Base-by-base conservation (phyloP, 2,329 filamentous ascomycete genomes). In the Magnaporthiopsis rhizophila region DNA sequence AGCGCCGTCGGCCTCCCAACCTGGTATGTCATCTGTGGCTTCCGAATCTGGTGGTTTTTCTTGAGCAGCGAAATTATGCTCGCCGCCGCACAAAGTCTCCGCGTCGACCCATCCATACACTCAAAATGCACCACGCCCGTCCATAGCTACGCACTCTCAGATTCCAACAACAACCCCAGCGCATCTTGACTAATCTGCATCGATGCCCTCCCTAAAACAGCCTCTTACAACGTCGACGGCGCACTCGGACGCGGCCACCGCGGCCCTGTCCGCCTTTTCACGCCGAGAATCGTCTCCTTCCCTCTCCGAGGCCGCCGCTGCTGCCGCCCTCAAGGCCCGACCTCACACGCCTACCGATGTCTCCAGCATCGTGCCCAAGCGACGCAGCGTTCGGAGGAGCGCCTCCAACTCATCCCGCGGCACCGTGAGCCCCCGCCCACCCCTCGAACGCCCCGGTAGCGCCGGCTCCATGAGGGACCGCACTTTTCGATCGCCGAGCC, bases 381-480 rank as follows among this genome's bases (percentile, higher is more conserved):
- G 93, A 72, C 93, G 89, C 72, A 75, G 86, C 66, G 86, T 91
- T 70, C 86, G 92, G 67, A 87, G 83, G 74, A 82, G 83, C 62
- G 96, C 92, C 26, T 53, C 53, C 0, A 77, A 84, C 58, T 90
- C 90, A 1, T 94, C 91, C 5, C 79, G 85, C 61, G 81, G 69
- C 73, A 73, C 67, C 24, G 66, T 64, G 61, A 45, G 68, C 53
- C 57, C 59, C 57, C 57, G 28, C 28, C 57, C 50, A 36, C 15
- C 64, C 21, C 32, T 50, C 59, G 5, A 66, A 45, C 15, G 65
- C 65, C 18, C 65, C 67, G 83, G 81, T 64, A 96, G 93, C 76
- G 84, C 84, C 34, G 84, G 87, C 28, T 97, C 92, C 62, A 96
- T 98, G 93, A 89, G 86, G 36, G 90, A 94, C 74, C 86, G 94